Conservation (phyloP, 2,329 filamentous ascomycete genomes). For the Chalaropsis thielavioides region DNA sequence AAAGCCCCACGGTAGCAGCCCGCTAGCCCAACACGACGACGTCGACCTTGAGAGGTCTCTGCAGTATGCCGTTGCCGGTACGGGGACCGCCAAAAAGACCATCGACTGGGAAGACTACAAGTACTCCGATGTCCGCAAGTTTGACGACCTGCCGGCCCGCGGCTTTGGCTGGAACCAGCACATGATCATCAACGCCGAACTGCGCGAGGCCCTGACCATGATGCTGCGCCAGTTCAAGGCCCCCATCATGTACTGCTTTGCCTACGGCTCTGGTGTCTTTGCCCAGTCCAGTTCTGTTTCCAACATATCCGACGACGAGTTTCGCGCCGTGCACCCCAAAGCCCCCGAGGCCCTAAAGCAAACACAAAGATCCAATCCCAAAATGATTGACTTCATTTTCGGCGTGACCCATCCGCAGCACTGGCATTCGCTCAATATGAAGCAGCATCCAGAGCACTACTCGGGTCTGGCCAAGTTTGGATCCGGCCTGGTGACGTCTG, state of each 20-base stretch:
- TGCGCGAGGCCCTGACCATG: conserved; percentile 76
- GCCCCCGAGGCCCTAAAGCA: conserved; percentile 67
- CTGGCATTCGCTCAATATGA: conserved; percentile 88
- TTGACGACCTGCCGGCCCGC: conserved; percentile 32
- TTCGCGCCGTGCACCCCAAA: conserved; percentile 60
- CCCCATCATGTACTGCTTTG: conserved; percentile 90
- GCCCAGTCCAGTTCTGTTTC: conserved; percentile 49
- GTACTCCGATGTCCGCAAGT: conserved; percentile 30
- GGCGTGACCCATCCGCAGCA: conserved; percentile 89
- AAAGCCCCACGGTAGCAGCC: neutral
- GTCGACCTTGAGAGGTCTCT: conserved; percentile 7
- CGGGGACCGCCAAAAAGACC: neutral
- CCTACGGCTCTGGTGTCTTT: conserved; percentile 94
- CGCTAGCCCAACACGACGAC: no score
- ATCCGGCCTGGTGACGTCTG: conserved; percentile 67
- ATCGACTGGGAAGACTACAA: conserved; percentile 32
- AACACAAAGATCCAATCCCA: conserved; percentile 73
- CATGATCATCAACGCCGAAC: conserved; percentile 88
- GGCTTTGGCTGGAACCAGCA: conserved; percentile 88
- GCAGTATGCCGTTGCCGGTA: conserved; percentile 8
- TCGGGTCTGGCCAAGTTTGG: conserved; percentile 71
- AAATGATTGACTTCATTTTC: conserved; percentile 98
- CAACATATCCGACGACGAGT: conserved; percentile 40
- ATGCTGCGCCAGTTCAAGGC: conserved; percentile 85
- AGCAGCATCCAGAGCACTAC: conserved; percentile 83